Percentiles rank a stretch among this genome's conserved stretches.
phyloP scores from a whole-genome alignment of 2,329 filamentous ascomycete genomes.

The Alternaria ethzedia region DNA sequence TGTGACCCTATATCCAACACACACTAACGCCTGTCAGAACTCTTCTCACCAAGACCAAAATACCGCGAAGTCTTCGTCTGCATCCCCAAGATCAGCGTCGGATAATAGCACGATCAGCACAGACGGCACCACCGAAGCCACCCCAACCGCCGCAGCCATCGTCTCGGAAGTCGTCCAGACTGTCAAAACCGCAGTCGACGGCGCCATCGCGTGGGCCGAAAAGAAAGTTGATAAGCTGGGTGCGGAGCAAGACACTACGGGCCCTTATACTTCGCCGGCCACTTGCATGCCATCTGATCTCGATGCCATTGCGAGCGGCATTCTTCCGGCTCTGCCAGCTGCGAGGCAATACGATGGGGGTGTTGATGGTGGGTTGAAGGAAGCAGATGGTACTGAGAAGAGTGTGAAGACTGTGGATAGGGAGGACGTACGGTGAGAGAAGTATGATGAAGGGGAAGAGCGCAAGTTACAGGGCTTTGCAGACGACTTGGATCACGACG shows the following conservation, averaged over 20 bases:
- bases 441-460: not conserved
- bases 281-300: constrained; percentile 44
- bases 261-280: constrained; percentile 40
- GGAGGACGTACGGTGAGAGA: too few relatives aligned
- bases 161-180: constrained; percentile 25
- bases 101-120: constrained; percentile 12
- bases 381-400: not conserved
- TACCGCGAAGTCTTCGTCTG: not conserved
- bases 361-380: not conserved
- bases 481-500: too few relatives aligned
- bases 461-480: not conserved
- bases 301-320: constrained; percentile 40
- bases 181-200: constrained; percentile 27
- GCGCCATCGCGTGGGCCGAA: constrained; percentile 35
- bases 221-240: constrained; percentile 33
- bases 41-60: not conserved
- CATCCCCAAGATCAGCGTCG: constrained; percentile 12
- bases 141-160: constrained; percentile 18
- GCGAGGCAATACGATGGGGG: not conserved
- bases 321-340: constrained; percentile 30
- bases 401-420: too few relatives aligned
- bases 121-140: constrained; percentile 15
- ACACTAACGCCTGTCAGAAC: not conserved
- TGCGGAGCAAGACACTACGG: constrained; percentile 28
- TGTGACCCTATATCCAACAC: not conserved